phyloP scores from a whole-genome alignment of 106 monocot genomes.

The Apostasia ramifera region DNA sequence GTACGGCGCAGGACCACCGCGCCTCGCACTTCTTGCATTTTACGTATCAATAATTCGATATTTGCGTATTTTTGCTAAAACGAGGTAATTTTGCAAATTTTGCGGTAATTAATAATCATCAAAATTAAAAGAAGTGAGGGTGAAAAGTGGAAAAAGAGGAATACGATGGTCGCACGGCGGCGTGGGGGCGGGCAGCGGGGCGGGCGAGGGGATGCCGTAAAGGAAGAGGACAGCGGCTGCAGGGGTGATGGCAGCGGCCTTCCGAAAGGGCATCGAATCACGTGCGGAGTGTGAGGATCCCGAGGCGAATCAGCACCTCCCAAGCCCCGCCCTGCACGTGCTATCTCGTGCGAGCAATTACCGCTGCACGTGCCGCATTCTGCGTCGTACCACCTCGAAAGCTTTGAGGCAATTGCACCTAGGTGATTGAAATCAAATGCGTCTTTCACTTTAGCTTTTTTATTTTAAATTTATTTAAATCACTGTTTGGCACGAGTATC shows the following conservation, averaged over 20 bases:
- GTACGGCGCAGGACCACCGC: slow-evolving; percentile 27
- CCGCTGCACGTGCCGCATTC: slow-evolving; percentile 31
- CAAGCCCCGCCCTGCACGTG: slow-evolving; percentile 33
- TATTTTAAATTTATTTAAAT: too few relatives aligned
- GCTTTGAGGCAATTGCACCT: too few relatives aligned
- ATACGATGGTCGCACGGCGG: slow-evolving; percentile 1
- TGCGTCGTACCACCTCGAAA: neutral
- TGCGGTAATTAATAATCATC: too few relatives aligned
- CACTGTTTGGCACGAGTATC: too few relatives aligned
- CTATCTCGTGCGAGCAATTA: slow-evolving; percentile 32
- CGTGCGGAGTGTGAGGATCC: slow-evolving; percentile 49
- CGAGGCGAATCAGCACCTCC: slow-evolving; percentile 18
- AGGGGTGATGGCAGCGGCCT: slow-evolving; percentile 3
- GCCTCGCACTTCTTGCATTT: neutral
- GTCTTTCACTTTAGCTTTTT: too few relatives aligned
- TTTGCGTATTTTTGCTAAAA: neutral
- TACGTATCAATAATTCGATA: neutral
- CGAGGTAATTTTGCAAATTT: too few relatives aligned
- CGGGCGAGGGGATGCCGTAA: neutral
- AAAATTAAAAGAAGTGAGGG: neutral
- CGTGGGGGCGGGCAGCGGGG: neutral
- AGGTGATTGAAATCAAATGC: too few relatives aligned
- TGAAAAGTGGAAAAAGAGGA: neutral
- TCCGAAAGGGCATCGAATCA: slow-evolving; percentile 49
- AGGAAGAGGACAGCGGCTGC: slow-evolving; percentile 8